Evolutionary conservation across 2,329 filamentous ascomycete species (phyloP).

Genomic region (Elsinoe australis): DNA sequence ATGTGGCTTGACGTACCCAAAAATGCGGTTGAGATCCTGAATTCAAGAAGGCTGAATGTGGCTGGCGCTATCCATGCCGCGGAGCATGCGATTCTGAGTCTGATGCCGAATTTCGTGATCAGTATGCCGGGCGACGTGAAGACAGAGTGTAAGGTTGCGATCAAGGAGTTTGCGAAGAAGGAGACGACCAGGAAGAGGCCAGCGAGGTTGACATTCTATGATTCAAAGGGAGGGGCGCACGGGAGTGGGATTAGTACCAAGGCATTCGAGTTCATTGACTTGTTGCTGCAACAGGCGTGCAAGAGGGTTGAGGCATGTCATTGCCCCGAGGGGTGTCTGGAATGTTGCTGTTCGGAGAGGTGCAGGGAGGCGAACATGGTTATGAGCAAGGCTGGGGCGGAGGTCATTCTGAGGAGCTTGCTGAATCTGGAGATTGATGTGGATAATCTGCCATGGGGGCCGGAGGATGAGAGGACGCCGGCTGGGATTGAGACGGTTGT

Average conservation of each 20-base stretch:
- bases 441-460: slow-evolving; percentile 77
- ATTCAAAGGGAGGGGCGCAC: slow-evolving; percentile 77
- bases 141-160: slow-evolving; percentile 83
- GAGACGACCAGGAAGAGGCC: slow-evolving; percentile 71
- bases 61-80: slow-evolving; percentile 90
- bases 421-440: slow-evolving; percentile 72
- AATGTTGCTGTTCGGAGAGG: slow-evolving; percentile 78
- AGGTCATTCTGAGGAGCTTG: slow-evolving; percentile 70
- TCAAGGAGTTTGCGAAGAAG: slow-evolving; percentile 75
- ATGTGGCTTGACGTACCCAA: slow-evolving; percentile 94
- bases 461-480: slow-evolving; percentile 58
- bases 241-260: slow-evolving; percentile 85
- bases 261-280: slow-evolving; percentile 85
- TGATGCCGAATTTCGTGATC: slow-evolving; percentile 87
- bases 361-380: slow-evolving; percentile 85
- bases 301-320: slow-evolving; percentile 66
- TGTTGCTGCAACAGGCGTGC: slow-evolving; percentile 67
- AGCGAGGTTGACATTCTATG: slow-evolving; percentile 85
- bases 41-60: slow-evolving; percentile 63
- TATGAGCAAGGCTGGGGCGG: slow-evolving; percentile 84
- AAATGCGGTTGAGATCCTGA: slow-evolving; percentile 68
- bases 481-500: slow-evolving; percentile 77
- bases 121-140: slow-evolving; percentile 84
- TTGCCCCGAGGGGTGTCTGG: slow-evolving; percentile 74
- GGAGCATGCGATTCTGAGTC: slow-evolving; percentile 78